Evolutionary conservation across 2,329 filamentous ascomycete species (phyloP).

Genomic region (Trichoderma aggressivum): DNA sequence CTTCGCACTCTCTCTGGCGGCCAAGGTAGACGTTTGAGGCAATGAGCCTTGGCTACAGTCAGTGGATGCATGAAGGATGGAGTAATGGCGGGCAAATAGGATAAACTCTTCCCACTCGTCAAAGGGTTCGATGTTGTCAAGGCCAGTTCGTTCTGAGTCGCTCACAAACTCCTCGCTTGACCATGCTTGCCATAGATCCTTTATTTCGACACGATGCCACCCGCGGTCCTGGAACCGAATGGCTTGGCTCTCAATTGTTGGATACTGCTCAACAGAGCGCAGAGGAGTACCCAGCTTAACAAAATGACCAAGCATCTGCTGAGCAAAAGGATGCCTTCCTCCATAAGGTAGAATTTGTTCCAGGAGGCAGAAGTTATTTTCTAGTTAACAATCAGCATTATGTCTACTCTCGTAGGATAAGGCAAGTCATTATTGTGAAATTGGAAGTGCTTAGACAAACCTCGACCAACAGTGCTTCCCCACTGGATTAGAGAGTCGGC

Average conservation of each 20-base stretch:
- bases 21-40: not conserved
- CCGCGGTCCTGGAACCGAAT: constrained; percentile 65
- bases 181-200: constrained; percentile 83
- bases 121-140: constrained; percentile 77
- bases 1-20: not conserved
- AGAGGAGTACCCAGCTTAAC: constrained; percentile 74
- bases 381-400: constrained; percentile 17
- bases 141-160: constrained; percentile 51
- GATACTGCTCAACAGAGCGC: constrained; percentile 70
- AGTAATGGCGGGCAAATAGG: constrained; percentile 80
- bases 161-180: constrained; percentile 63
- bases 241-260: constrained; percentile 61
- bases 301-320: constrained; percentile 82
- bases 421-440: not conserved
- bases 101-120: constrained; percentile 97
- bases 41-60: not conserved
- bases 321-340: constrained; percentile 74
- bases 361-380: constrained; percentile 77
- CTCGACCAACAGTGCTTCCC: constrained; percentile 67
- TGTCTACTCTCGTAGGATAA: not conserved
- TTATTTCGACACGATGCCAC: constrained; percentile 61
- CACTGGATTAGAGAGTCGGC: constrained; percentile 74
- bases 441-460: constrained; percentile 42
- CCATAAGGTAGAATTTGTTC: constrained; percentile 85
- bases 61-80: constrained; percentile 62